Conservation (phyloP, 2,329 filamentous ascomycete species). For the Byssochlamys sp. region DNA sequence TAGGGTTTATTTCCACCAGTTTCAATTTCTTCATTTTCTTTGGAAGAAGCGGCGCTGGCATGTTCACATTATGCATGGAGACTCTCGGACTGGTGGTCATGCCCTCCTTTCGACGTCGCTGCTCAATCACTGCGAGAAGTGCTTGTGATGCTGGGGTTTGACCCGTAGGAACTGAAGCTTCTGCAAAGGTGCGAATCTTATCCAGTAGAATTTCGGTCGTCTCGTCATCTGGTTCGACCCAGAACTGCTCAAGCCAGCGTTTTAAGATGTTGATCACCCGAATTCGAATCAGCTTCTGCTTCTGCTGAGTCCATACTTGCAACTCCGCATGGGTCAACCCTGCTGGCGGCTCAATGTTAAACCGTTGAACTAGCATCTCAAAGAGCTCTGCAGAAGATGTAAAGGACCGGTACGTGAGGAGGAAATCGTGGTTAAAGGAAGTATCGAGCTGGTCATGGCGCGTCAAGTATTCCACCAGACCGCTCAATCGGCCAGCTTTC, state of each 20-base stretch:
- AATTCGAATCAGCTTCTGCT: slow-evolving; percentile 83
- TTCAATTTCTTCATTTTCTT: slow-evolving; percentile 98
- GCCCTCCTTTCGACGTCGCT: slow-evolving; percentile 73
- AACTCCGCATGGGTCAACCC: slow-evolving; percentile 61
- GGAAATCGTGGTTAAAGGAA: slow-evolving; percentile 87
- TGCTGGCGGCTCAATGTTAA: slow-evolving; percentile 75
- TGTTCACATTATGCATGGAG: slow-evolving; percentile 66
- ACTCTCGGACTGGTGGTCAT: slow-evolving; percentile 71
- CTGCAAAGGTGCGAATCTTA: slow-evolving; percentile 70
- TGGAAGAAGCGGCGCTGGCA: slow-evolving; percentile 76
- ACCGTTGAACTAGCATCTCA: slow-evolving; percentile 75
- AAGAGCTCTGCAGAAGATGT: slow-evolving; percentile 78
- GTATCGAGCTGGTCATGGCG: slow-evolving; percentile 85
- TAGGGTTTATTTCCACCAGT: slow-evolving; percentile 84
- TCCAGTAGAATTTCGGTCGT: slow-evolving; percentile 65
- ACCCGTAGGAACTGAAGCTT: background rate
- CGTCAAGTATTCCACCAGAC: slow-evolving; percentile 82
- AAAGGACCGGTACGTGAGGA: slow-evolving; percentile 86
- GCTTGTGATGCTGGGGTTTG: slow-evolving; percentile 50
- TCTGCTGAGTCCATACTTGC: slow-evolving; percentile 73
- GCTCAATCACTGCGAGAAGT: slow-evolving; percentile 72
- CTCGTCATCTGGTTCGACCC: slow-evolving; percentile 71
- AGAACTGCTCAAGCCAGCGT: slow-evolving; percentile 92
- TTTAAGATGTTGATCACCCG: slow-evolving; percentile 90
- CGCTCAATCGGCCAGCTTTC: slow-evolving; percentile 60